Evolutionary conservation across 1,284 basidiomycete species (phyloP), one percentile per base, ranked within the genome.

Genomic region (Trichosporon sp.): DNA sequence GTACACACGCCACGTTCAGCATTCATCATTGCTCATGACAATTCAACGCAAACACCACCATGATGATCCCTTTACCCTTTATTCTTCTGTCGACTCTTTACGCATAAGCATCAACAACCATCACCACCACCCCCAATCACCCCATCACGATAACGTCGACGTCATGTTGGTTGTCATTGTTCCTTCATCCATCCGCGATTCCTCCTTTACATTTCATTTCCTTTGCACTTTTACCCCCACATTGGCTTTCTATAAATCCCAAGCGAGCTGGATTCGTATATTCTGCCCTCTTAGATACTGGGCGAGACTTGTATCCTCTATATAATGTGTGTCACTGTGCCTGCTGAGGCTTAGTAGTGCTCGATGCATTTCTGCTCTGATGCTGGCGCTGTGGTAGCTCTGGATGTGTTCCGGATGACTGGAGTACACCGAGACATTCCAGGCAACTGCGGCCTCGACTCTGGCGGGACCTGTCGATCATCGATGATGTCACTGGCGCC

Each of bases 1-100:
- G 49, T 54, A 54, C 49, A 54, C 49, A 54, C 49, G 49, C 29
- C 49, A 54, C 49, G 49, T 54, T 54, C 49, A 31, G 31, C 49
- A 16, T 54, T 54, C 49, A 44, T 44, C 40, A 44, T 44, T 37
- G 29, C 49, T 27, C 49, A 54, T 54, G 49, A 54, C 49, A 54
- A 29, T 54, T 54, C 49, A 29, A 54, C 49, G 49, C 49, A 54
- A 52, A 25, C 16, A 54, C 49, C 31, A 54, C 31, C 49, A 54
- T 54, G 49, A 54, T 54, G 49, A 27, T 37, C 34, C 33, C n/a
- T 54, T 29, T 54, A 10, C 44, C 49, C 49, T 21, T 16, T n/a
- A 29, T 14, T 27, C 37, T 21, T 21, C 23, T 44, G 40, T 44
- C 19, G 4, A 44, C 40, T n/a, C 34, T 27, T 54, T 21, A 54